Evolutionary conservation across 2,329 filamentous ascomycete genomes (phyloP).

Genomic region (Curvularia hawaiiensis): DNA sequence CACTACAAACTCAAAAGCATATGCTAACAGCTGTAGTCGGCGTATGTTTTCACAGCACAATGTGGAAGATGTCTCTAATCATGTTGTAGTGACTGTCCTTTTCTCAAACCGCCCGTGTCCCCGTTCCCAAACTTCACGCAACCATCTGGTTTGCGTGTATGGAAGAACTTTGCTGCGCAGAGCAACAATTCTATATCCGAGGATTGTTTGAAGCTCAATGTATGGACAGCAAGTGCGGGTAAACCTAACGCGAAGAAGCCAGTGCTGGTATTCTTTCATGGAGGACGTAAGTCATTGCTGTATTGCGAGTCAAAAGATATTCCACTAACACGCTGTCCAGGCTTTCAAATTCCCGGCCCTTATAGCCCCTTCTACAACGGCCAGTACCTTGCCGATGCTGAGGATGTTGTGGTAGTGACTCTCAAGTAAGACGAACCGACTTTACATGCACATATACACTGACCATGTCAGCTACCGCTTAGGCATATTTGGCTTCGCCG

Average conservation of each 20-base stretch:
- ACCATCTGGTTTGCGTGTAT: conserved; percentile 30
- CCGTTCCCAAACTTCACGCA: conserved; percentile 35
- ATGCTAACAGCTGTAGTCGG: conserved; percentile 26
- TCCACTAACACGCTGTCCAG: conserved; percentile 15
- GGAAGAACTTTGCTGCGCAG: conserved; percentile 36
- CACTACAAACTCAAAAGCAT: not conserved
- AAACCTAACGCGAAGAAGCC: conserved; percentile 29
- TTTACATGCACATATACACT: not conserved
- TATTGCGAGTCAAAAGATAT: not conserved
- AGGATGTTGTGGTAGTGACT: conserved; percentile 41
- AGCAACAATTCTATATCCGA: conserved; percentile 31
- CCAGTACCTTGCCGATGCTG: conserved; percentile 32
- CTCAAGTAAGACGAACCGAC: conserved; percentile 23
- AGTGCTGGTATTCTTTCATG: conserved; percentile 38
- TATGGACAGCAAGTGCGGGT: conserved; percentile 32
- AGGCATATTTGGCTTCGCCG: conserved; percentile 49
- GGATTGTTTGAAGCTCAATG: conserved; percentile 39
- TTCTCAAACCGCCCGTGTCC: conserved; percentile 30
- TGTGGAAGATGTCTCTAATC: not conserved
- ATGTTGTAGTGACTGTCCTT: conserved; percentile 30
- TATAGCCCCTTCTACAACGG: conserved; percentile 37
- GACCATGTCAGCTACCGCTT: conserved; percentile 39
- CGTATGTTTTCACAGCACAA: conserved; percentile 22
- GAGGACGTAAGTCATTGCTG: conserved; percentile 28
- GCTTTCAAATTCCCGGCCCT: conserved; percentile 32